phyloP scores from a whole-genome alignment of 257 asterid species.

The Solanum chilense region DNA sequence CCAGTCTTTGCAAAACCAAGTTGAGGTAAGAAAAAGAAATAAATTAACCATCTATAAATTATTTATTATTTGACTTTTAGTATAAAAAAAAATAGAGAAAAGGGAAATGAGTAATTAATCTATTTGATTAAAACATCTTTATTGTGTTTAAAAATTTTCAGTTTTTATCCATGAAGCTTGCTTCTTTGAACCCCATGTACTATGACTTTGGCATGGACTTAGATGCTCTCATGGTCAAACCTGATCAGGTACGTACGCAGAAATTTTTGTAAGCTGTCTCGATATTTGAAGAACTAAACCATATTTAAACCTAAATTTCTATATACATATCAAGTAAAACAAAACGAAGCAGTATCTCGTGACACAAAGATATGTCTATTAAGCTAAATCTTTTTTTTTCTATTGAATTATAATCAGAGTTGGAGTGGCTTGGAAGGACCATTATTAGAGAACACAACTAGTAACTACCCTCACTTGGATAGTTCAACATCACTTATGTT shows the following conservation, averaged over 20 bases:
- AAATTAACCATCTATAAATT: neutral
- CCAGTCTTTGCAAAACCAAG: conserved; percentile 83
- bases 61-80: neutral
- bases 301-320: neutral
- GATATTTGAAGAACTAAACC: neutral
- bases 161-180: conserved; percentile 91
- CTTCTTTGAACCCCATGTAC: conserved; percentile 53
- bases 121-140: neutral
- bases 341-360: neutral
- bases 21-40: conserved; percentile 39
- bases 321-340: neutral
- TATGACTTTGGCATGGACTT: conserved; percentile 66
- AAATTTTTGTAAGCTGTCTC: neutral
- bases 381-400: neutral
- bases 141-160: conserved; percentile 9
- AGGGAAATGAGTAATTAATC: neutral
- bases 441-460: conserved; percentile 7
- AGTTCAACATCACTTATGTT: conserved; percentile 26
- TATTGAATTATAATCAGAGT: conserved; percentile 20
- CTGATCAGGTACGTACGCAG: conserved; percentile 41
- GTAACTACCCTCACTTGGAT: conserved; percentile 22
- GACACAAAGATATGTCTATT: neutral
- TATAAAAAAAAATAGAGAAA: neutral
- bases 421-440: conserved; percentile 27
- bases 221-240: conserved; percentile 43